phyloP scores from a whole-genome alignment of 768 basidiomycete species.

The Lactarius deliciosus region DNA sequence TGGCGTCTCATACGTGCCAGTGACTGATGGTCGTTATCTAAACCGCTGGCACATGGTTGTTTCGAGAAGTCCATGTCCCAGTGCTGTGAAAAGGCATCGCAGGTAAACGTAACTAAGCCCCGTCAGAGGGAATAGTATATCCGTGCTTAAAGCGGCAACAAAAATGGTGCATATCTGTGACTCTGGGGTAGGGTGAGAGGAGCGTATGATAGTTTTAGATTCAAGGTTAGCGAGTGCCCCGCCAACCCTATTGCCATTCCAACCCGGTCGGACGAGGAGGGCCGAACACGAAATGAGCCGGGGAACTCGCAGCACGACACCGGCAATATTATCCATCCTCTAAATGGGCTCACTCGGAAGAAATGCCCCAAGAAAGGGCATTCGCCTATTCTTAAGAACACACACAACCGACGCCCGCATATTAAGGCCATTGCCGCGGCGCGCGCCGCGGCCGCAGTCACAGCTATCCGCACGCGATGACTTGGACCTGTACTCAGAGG shows the following conservation, averaged over 20 bases:
- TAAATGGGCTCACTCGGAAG: neutral
- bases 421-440: too few relatives aligned
- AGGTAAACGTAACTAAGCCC: too few relatives aligned
- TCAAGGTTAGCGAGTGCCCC: neutral
- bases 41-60: neutral
- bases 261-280: neutral
- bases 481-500: conserved; percentile 54
- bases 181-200: neutral
- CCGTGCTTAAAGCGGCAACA: neutral
- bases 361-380: neutral
- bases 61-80: neutral
- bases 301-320: neutral
- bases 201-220: neutral
- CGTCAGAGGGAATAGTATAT: neutral
- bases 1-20: neutral
- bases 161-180: neutral
- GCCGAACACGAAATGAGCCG: neutral
- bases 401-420: neutral
- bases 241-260: neutral
- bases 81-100: neutral
- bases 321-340: neutral
- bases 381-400: neutral
- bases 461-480: conserved; percentile 38
- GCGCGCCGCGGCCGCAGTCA: neutral
- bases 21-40: neutral